phyloP scores from a whole-genome alignment of 768 basidiomycete genomes.

The Lactarius tabidus region DNA sequence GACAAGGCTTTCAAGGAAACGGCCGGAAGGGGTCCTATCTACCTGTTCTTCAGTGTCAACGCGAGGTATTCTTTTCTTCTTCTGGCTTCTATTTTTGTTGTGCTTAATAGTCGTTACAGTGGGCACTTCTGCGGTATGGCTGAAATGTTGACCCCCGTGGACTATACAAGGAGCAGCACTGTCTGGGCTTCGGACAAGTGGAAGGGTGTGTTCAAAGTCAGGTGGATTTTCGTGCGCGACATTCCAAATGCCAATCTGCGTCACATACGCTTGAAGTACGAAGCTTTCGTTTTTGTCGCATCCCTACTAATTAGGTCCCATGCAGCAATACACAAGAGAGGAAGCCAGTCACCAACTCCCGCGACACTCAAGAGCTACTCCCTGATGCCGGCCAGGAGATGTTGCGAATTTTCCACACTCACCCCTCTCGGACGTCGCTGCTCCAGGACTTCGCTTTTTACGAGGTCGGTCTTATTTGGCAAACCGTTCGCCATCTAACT shows the following conservation, averaged over 20 bases:
- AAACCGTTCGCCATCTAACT: not conserved
- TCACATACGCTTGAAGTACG: constrained; percentile 84
- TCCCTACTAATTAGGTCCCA: constrained; percentile 17
- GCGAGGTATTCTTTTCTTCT: constrained; percentile 50
- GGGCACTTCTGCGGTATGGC: constrained; percentile 99
- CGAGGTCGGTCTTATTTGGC: constrained; percentile 49
- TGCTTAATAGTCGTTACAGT: constrained; percentile 36
- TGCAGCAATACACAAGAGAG: constrained; percentile 94
- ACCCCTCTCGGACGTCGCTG: constrained; percentile 88
- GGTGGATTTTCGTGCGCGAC: constrained; percentile 97
- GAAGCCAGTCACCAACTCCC: constrained; percentile 96
- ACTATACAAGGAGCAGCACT: constrained; percentile 89
- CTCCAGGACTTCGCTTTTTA: constrained; percentile 93
- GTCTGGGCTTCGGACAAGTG: constrained; percentile 99
- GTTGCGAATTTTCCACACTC: constrained; percentile 90
- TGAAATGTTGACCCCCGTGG: constrained; percentile 94
- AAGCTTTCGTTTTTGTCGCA: not conserved
- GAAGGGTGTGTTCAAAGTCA: constrained; percentile 99
- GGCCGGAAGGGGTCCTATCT: constrained; percentile 89
- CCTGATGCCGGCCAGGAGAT: constrained; percentile 97
- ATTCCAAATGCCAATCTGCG: constrained; percentile 86
- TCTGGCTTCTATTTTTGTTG: not conserved
- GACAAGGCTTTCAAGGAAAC: constrained; percentile 97
- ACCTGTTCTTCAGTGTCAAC: constrained; percentile 98
- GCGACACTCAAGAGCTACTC: constrained; percentile 95